Evolutionary conservation across 352 stramenopile species (phyloP).

Genomic region (Phytopythium vexans): DNA sequence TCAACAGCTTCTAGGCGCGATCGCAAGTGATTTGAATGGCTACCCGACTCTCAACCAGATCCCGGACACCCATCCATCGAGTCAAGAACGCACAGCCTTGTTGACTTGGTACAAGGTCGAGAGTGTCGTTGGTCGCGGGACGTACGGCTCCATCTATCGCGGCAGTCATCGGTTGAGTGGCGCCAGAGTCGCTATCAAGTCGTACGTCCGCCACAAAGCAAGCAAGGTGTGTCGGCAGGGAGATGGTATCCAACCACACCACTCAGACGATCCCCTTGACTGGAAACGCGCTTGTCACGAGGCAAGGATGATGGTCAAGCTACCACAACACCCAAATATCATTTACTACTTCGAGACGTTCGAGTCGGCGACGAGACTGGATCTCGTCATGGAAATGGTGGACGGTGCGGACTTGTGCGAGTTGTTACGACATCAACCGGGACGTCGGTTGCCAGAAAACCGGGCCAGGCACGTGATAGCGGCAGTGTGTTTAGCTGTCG

Average conservation of each 20-base stretch:
- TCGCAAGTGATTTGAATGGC: too few species aligned
- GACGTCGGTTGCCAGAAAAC: conserved; percentile 32
- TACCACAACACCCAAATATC: conserved; percentile 36
- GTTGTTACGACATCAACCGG: conserved; percentile 21
- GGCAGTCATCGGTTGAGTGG: conserved; percentile 40
- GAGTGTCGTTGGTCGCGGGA: conserved; percentile 45
- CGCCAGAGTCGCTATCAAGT: conserved; percentile 58
- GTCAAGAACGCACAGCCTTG: conserved; percentile 10
- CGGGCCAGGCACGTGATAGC: conserved; percentile 37
- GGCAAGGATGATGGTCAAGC: conserved; percentile 36
- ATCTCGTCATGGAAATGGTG: conserved; percentile 55
- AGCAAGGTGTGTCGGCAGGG: conserved; percentile 27
- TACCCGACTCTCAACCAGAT: neutral
- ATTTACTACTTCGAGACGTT: conserved; percentile 59
- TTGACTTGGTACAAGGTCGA: conserved; percentile 37
- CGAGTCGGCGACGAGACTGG: conserved; percentile 49
- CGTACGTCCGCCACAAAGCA: conserved; percentile 42
- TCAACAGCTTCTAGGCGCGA: too few species aligned
- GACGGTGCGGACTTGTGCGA: conserved; percentile 40
- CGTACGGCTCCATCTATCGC: conserved; percentile 48
- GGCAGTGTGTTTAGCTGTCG: conserved; percentile 31
- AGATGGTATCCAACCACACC: conserved; percentile 2
- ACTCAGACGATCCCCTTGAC: conserved; percentile 31
- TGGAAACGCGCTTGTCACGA: conserved; percentile 65
- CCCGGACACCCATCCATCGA: conserved; percentile 7